A percentile compares a stretch with the other conserved stretches of the same genome.
phyloP scores from a whole-genome alignment of 2,329 filamentous ascomycete species.

The Metarhizium sp. region DNA sequence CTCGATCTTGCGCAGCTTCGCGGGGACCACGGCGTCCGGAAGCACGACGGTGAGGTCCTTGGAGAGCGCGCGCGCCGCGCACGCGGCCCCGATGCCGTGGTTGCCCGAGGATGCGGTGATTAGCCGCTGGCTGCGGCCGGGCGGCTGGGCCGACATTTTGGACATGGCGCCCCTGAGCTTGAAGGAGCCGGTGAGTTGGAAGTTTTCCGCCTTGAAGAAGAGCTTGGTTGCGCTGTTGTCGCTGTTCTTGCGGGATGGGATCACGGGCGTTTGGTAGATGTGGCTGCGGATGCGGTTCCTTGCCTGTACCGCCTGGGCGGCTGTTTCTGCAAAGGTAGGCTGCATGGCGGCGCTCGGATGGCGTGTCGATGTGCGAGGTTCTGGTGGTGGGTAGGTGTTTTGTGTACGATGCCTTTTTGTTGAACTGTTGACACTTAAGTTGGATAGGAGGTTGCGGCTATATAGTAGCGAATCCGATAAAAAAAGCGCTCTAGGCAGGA shows the following conservation, averaged over 20 bases:
- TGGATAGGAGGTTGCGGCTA: no score
- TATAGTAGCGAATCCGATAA: no score
- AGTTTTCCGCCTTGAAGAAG: conserved; percentile 17
- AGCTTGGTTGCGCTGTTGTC: conserved; percentile 3
- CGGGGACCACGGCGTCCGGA: conserved; percentile 11
- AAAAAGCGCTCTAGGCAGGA: no score
- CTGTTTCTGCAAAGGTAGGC: background rate
- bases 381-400: no score
- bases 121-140: conserved; percentile 1
- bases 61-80: conserved; percentile 7
- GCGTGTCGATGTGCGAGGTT: no score
- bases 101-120: conserved; percentile 15
- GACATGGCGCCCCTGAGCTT: conserved; percentile 17
- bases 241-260: conserved; percentile 7
- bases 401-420: no score
- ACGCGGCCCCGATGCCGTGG: conserved; percentile 13
- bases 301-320: conserved; percentile 8
- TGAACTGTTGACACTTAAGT: no score
- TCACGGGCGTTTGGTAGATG: conserved; percentile 14
- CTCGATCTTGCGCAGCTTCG: conserved; percentile 13
- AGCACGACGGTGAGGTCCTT: conserved; percentile 11
- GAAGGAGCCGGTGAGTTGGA: conserved; percentile 17
- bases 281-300: conserved; percentile 10
- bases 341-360: background rate
- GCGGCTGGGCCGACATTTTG: conserved; percentile 11